Evolutionary conservation across 2,329 filamentous ascomycete species (phyloP), one percentile per base, ranked within the genome.

Genomic region (Zymoseptoria passerinii): DNA sequence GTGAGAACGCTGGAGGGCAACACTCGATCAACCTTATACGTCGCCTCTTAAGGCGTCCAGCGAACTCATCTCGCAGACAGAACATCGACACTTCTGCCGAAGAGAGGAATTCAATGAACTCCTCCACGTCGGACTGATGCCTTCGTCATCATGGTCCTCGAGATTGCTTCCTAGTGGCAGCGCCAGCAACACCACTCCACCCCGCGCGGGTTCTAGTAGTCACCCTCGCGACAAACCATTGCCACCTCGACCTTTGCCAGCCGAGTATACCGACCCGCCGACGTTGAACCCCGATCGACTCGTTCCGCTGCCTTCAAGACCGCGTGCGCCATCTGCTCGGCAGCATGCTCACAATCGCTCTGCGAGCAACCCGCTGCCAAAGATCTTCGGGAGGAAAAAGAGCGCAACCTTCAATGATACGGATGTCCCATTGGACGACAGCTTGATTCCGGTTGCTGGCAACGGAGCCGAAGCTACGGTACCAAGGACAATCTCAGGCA

Each of bases 301-400:
- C 28, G 56, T 55, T 23, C 58, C 64, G 4, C 64, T 64, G 20
- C 66, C 65, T 28, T 57, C 57, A 10, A 61, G 61, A 28, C 61
- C 65, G 51, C 60, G 52, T 44, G 55, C 60, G 28, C 27, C 58
- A 5, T 61, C 58, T 40, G 56, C 62, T 48, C 54, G 57, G 20
- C 64, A 65, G 61, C 68, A 70, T 61, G 52, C 57, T 9, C 71
- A 73, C 59, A 67, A 61, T 29, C 84, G 88, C 56, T 92, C 89
- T 57, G 83, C 88, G 76, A 94, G 89, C 78, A 86, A 92, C 68
- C 89, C 89, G 9, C 88, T 92, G 63, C 86, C 88, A 7, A 85
- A 84, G 18, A 74, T 91, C 29, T 89, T 92, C 69, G 79, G 81
- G 62, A 85, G 71, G 51, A 80, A 76, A 67, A 78, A 75, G 66